A percentile compares a stretch with the other conserved stretches of the same genome.
phyloP scores from a whole-genome alignment of 768 basidiomycete species.

The Leucocoprinus birnbaumii region DNA sequence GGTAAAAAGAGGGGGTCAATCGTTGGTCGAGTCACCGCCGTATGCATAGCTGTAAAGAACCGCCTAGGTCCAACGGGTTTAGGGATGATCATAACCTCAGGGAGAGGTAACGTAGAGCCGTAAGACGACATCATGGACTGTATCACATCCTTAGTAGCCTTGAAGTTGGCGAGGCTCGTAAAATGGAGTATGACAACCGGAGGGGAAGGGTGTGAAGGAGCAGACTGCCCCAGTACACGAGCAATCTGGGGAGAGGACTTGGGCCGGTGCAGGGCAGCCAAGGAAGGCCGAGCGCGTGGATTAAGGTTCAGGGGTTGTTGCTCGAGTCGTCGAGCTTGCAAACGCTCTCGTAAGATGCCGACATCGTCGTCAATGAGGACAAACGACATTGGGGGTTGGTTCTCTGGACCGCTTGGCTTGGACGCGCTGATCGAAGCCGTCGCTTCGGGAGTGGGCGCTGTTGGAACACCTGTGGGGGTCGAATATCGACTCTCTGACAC shows the following conservation, averaged over 20 bases:
- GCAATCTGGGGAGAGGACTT: conserved; percentile 81
- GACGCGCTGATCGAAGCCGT: conserved; percentile 19
- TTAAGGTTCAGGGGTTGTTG: conserved; percentile 30
- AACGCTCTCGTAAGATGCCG: conserved; percentile 68
- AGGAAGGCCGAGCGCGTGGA: conserved; percentile 54
- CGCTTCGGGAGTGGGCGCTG: conserved; percentile 11
- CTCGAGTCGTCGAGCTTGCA: conserved; percentile 65
- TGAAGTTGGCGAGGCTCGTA: conserved; percentile 88
- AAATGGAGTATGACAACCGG: conserved; percentile 85
- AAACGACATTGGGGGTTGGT: conserved; percentile 43
- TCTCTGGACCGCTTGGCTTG: conserved; percentile 14
- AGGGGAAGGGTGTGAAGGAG: conserved; percentile 14
- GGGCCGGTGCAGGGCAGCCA: conserved; percentile 66
- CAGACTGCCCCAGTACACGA: conserved; percentile 42
- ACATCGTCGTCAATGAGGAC: conserved; percentile 94
- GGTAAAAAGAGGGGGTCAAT: conserved; percentile 92
- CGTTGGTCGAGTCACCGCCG: conserved; percentile 79
- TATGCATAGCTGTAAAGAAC: conserved; percentile 89
- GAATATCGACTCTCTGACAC: conserved; percentile 7
- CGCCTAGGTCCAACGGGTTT: conserved; percentile 96
- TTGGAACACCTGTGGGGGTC: background rate
- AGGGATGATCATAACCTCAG: conserved; percentile 95
- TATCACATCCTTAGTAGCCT: conserved; percentile 80
- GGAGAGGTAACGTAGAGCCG: conserved; percentile 44
- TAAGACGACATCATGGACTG: conserved; percentile 60